Base-by-base conservation (phyloP, 2,329 filamentous ascomycete genomes). In the Pseudogymnoascus sp. region DNA sequence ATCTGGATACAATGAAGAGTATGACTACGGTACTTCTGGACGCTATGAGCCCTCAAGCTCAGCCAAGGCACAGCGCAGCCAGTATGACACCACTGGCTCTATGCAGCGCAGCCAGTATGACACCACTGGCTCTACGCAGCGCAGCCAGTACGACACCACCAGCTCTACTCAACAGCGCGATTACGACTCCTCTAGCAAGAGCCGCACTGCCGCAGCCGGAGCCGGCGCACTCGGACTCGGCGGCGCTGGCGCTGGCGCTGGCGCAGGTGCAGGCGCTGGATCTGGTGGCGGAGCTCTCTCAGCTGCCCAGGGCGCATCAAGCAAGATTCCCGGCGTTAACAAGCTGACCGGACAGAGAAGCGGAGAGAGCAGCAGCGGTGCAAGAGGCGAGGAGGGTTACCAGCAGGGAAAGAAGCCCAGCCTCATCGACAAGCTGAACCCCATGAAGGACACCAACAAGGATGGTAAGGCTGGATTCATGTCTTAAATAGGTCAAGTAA, bases 401-500 rank as follows among this genome's bases (percentile, higher is more conserved):
- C 43, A 50, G 47, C 47, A 54, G n/a, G 57, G 37, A 18, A 70
- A 71, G 57, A 82, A 82, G 72, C 75, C 80, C 1, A 72, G 74
- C 14, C 64, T 85, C 63, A 69, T 80, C 71, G 76, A 83, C 61
- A 79, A 78, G 68, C 62, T 84, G 37, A 84, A 85, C 71, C 81
- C 82, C 1, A 76, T 72, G 70, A 75, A 73, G 39, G 81, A 84
- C 66, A 64, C 80, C 28, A 74, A 82, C 64, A 73, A 77, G 38
- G 81, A 85, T 70, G 81, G 82, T 62, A 81, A 83, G 75, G 71
- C 73, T 28, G 81, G 81, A 2, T 66, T 83, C 64, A 79, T 82
- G 77, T 71, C 77, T 59, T 81, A 77, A 54, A 58, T 25, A 16
- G 25, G 14, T 58, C 14, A 20, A 37, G 12, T 22, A 18, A 37